Evolutionary conservation across 345 rosid species (phyloP).

Genomic region (Citrus hindsii): DNA sequence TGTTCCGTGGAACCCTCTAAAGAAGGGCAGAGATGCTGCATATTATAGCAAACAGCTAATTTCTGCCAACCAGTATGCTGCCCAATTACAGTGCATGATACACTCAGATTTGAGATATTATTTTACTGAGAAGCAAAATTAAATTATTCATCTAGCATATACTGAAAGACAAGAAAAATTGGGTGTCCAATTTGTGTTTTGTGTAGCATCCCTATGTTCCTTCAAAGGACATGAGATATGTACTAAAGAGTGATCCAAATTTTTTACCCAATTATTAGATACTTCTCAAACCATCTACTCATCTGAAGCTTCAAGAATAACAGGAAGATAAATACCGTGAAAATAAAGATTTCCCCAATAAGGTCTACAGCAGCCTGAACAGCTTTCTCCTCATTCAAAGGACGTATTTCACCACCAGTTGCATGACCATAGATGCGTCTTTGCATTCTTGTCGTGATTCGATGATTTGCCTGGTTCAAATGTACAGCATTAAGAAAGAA

Average conservation of each 20-base stretch:
- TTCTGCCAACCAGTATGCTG: not conserved
- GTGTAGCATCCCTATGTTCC: not conserved
- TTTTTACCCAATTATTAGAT: not conserved
- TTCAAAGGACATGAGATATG: not conserved
- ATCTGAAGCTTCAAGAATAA: not conserved
- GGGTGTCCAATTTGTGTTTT: not conserved
- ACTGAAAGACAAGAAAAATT: not conserved
- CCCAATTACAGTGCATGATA: not conserved
- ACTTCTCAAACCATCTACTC: not conserved
- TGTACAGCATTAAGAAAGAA: conserved; percentile 11
- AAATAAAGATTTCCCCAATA: conserved; percentile 80
- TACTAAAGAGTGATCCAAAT: not conserved
- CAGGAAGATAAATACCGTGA: conserved; percentile 41
- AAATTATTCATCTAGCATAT: not conserved
- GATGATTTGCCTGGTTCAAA: conserved; percentile 64
- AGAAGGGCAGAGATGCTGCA: not conserved
- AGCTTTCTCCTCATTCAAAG: conserved; percentile 89
- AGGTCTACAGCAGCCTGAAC: conserved; percentile 96
- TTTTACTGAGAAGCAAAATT: not conserved
- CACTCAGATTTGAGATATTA: not conserved
- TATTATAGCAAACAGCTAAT: not conserved
- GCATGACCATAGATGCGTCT: conserved; percentile 75
- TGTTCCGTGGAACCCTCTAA: not conserved
- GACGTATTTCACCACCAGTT: conserved; percentile 82
- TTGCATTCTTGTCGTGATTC: conserved; percentile 72